phyloP scores from a whole-genome alignment of 805 yeast genomes.

The Myxozyma neotropica region DNA sequence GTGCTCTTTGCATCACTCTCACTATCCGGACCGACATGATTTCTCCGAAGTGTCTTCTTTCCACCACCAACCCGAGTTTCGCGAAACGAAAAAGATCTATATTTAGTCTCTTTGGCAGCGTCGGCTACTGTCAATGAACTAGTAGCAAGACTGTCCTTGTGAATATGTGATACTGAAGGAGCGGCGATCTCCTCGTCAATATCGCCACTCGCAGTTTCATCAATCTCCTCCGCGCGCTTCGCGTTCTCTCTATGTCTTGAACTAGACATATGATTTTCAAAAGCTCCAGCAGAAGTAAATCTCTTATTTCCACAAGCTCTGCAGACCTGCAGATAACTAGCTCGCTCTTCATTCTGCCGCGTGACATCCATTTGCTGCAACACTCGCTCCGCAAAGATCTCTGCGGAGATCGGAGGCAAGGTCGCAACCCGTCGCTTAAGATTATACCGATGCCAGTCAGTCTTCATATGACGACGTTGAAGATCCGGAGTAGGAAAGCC shows the following conservation, averaged over 20 bases:
- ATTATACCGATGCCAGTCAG: slow-evolving; percentile 98
- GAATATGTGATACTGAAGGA: not conserved
- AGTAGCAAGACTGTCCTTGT: not conserved
- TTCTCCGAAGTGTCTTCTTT: slow-evolving; percentile 12
- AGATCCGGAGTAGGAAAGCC: slow-evolving; percentile 78
- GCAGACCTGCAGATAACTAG: slow-evolving; percentile 27
- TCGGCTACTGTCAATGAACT: slow-evolving; percentile 4
- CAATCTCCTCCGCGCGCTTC: slow-evolving; percentile 4
- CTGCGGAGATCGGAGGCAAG: slow-evolving; percentile 71
- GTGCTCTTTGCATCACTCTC: not conserved
- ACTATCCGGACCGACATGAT: not conserved
- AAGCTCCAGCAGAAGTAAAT: slow-evolving; percentile 37
- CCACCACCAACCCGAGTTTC: slow-evolving; percentile 25
- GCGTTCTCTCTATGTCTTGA: slow-evolving; percentile 32
- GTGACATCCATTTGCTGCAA: slow-evolving; percentile 41
- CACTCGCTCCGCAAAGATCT: slow-evolving; percentile 71
- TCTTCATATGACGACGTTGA: slow-evolving; percentile 92
- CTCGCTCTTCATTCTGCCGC: slow-evolving; percentile 27
- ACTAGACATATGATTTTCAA: slow-evolving; percentile 34
- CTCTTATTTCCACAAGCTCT: slow-evolving; percentile 34
- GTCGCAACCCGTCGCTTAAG: slow-evolving; percentile 89
- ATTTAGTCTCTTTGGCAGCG: not conserved
- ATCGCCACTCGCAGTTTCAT: not conserved
- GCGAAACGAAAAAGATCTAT: slow-evolving; percentile 8
- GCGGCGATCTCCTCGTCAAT: too few species aligned